Conservation (phyloP, 768 basidiomycete genomes). For the Psilocybe tampanensis region DNA sequence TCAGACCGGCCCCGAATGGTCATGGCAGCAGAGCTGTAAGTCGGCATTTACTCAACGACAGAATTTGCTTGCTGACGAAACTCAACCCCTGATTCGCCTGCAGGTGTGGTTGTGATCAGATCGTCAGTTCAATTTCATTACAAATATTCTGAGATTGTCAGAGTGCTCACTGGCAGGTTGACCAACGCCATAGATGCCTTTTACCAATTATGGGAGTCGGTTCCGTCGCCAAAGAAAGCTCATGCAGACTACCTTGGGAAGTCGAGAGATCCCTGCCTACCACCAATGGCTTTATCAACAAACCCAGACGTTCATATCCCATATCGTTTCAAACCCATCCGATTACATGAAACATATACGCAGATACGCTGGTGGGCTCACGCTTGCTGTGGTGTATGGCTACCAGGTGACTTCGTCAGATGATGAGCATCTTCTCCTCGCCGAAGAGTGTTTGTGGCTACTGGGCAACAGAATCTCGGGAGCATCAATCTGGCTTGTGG, state of each 20-base stretch:
- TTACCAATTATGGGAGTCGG: neutral
- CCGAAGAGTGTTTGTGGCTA: conserved; percentile 2
- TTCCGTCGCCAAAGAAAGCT: conserved; percentile 12
- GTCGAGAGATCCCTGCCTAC: conserved; percentile 19
- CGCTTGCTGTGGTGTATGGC: conserved; percentile 47
- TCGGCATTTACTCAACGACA: neutral
- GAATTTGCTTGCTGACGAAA: neutral
- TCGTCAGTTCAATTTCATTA: neutral
- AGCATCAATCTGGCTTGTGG: conserved; percentile 9
- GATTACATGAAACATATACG: conserved; percentile 26
- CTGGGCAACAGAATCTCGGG: conserved; percentile 3
- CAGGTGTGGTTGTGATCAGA: neutral
- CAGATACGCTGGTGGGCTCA: conserved; percentile 18
- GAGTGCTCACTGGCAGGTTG: neutral
- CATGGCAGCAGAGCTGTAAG: conserved; percentile 17
- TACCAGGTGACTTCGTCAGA: conserved; percentile 10
- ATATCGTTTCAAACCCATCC: conserved; percentile 22
- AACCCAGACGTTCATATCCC: conserved; percentile 23
- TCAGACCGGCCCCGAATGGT: conserved; percentile 37
- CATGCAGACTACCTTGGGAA: conserved; percentile 27
- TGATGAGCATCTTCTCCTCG: conserved; percentile 17
- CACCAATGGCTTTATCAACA: conserved; percentile 21
- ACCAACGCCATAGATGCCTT: neutral
- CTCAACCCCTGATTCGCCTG: neutral
- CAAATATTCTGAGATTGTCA: neutral